phyloP scores from a whole-genome alignment of 2,329 filamentous ascomycete genomes.

The Esteya vermicola region DNA sequence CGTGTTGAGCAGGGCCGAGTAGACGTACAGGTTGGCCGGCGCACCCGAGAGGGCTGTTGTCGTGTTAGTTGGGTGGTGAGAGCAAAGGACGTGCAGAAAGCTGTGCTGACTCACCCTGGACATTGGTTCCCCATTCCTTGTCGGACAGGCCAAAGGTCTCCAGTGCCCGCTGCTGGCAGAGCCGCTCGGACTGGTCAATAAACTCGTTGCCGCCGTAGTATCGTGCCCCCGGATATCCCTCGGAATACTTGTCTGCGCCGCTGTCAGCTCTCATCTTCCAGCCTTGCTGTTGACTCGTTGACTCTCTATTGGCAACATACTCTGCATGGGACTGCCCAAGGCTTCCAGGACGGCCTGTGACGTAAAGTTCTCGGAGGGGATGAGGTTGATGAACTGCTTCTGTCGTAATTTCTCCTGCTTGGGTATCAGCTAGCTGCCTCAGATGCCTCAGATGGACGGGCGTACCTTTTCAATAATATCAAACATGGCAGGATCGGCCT shows the following conservation, averaged over 20 bases:
- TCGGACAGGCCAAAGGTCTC: conserved; percentile 73
- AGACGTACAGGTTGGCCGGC: conserved; percentile 75
- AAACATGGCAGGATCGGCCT: conserved; percentile 77
- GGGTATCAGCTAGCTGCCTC: no score
- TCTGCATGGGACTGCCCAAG: conserved; percentile 88
- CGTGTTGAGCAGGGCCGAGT: conserved; percentile 81
- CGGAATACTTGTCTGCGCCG: conserved; percentile 78
- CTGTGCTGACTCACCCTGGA: conserved; percentile 50
- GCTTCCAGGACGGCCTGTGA: conserved; percentile 87
- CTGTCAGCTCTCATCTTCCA: background rate
- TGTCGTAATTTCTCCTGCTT: conserved; percentile 81
- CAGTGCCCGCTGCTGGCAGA: conserved; percentile 82
- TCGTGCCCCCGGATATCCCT: conserved; percentile 89
- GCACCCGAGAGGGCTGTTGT: conserved; percentile 64
- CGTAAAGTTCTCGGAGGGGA: conserved; percentile 91
- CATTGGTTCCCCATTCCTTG: conserved; percentile 92
- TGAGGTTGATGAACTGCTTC: conserved; percentile 96
- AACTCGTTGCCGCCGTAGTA: conserved; percentile 97
- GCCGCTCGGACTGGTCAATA: conserved; percentile 77
- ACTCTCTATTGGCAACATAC: conserved; percentile 31
- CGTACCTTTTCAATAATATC: conserved; percentile 78
- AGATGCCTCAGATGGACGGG: no score
- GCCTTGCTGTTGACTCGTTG: background rate
- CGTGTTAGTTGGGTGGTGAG: no score
- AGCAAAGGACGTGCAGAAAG: conserved; percentile 1